Evolutionary conservation across 257 asterid genomes (phyloP), one percentile per base, ranked within the genome.

Genomic region (Salvia rosmarinus): DNA sequence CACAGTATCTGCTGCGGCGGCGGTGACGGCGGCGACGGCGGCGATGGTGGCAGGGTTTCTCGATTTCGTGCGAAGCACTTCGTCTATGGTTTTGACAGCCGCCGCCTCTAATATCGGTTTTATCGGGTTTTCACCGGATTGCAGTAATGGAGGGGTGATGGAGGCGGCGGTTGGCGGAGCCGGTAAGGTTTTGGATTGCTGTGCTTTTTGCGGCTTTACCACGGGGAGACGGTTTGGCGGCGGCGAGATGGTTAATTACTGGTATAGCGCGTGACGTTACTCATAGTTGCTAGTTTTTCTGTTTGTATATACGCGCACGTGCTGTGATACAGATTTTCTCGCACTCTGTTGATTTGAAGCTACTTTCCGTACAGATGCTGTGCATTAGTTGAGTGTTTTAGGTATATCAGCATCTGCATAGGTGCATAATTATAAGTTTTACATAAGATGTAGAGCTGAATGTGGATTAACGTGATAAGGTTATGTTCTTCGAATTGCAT

Each of bases 201-300:
- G 94, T 58, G 84, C 82, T 35, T 86, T 83, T 9, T 86, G 96
- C 59, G 83, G 87, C 40, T 42, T 30, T 61, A 23, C 16, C n/a
- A 69, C 83, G 34, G 76, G 21, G 69, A 83, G 82, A 43, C 81
- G 75, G 12, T 85, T 92, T 72, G 76, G 85, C 39, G 76, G 83
- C 32, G 85, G 93, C 80, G 81, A 82, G 85, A 77, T 85, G 82
- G 87, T 87, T 39, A 74, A 75, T 72, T 85, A 85, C 79, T 87
- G 93, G 96, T 89, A 85, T 12, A 80, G 11, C 37, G 5, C n/a
- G 9, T 37, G 49, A 9, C 30, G 16, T 50, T 50, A 49, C 46
- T 64, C 3, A 4, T 66, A 8, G 34, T 55, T 17, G 19, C 19
- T 32, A 20, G 32, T 1, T 30, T 23, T 28, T 35, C 0, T 42